These are phyloP conservation scores for Mortierella sp. DNA, from an alignment of 371 early-diverging fungal species.

Conservation along the genomic window DNA sequence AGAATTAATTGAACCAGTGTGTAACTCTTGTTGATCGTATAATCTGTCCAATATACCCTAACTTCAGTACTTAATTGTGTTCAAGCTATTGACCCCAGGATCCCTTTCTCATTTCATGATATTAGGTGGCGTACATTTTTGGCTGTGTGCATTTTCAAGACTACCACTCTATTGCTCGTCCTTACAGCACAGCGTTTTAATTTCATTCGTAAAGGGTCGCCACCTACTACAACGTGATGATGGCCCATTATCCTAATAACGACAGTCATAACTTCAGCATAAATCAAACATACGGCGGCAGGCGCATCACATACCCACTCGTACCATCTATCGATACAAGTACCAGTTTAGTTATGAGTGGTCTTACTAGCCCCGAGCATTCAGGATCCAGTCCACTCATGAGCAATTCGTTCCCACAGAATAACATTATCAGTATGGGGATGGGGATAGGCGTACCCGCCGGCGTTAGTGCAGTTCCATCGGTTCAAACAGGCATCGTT, in stretches of 20 bases:
- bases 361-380: slow-evolving; percentile 35
- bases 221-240: slow-evolving; percentile 17
- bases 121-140: neutral
- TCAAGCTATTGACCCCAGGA: neutral
- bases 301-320: slow-evolving; percentile 52
- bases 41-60: neutral
- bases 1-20: no score
- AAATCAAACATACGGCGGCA: slow-evolving; percentile 18
- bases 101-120: neutral
- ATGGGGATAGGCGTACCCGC: slow-evolving; percentile 16
- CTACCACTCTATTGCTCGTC: neutral
- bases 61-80: neutral
- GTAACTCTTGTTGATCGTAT: no score
- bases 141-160: neutral
- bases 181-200: neutral
- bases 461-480: slow-evolving; percentile 22
- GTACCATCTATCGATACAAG: slow-evolving; percentile 53
- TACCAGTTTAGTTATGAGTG: slow-evolving; percentile 33
- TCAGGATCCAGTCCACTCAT: slow-evolving; percentile 51
- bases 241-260: slow-evolving; percentile 7
- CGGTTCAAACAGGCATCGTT: slow-evolving; percentile 23
- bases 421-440: neutral
- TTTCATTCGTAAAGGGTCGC: slow-evolving; percentile 3
- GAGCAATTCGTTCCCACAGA: slow-evolving; percentile 39
- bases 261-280: slow-evolving; percentile 2